These are phyloP conservation scores for Achaetomium macrosporum DNA, from an alignment of 2,329 filamentous ascomycete species.

Conservation along the genomic window DNA sequence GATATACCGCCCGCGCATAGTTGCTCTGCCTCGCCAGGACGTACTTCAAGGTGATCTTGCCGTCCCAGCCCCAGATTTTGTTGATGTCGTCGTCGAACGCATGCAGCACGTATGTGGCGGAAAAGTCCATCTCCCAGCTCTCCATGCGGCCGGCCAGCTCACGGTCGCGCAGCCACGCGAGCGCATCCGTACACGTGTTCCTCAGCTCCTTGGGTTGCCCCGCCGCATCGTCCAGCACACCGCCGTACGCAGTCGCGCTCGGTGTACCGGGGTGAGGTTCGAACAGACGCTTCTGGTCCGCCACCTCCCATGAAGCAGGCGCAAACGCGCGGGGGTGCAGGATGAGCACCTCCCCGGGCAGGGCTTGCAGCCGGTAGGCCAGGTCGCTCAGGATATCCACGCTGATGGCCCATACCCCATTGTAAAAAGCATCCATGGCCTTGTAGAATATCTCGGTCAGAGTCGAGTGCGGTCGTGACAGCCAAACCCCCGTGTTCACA, in stretches of 20 bases:
- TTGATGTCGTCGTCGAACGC: slow-evolving; percentile 19
- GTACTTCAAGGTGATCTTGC: slow-evolving; percentile 20
- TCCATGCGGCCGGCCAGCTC: slow-evolving; percentile 13
- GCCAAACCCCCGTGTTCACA: slow-evolving; percentile 19
- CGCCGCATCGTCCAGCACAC: background rate
- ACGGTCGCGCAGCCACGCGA: slow-evolving; percentile 11
- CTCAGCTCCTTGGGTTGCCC: background rate
- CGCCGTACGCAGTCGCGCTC: background rate
- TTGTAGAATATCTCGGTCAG: slow-evolving; percentile 19
- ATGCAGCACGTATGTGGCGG: slow-evolving; percentile 25
- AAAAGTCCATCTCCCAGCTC: slow-evolving; percentile 25
- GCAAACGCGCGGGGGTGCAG: slow-evolving; percentile 24
- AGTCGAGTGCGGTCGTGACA: slow-evolving; percentile 8
- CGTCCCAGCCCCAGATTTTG: slow-evolving; percentile 18
- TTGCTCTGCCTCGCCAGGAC: slow-evolving; percentile 17
- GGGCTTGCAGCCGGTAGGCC: slow-evolving; percentile 20
- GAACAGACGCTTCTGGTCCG: slow-evolving; percentile 12
- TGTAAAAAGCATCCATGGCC: slow-evolving; percentile 22
- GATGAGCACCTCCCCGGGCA: slow-evolving; percentile 26
- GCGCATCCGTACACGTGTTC: slow-evolving; percentile 14
- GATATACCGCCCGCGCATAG: slow-evolving; percentile 8
- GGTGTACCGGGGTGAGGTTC: background rate
- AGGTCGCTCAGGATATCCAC: slow-evolving; percentile 25
- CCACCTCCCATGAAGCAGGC: slow-evolving; percentile 23
- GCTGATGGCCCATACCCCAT: slow-evolving; percentile 25